Base-by-base conservation (phyloP, 805 yeast species). In the Ogataea neopini region DNA sequence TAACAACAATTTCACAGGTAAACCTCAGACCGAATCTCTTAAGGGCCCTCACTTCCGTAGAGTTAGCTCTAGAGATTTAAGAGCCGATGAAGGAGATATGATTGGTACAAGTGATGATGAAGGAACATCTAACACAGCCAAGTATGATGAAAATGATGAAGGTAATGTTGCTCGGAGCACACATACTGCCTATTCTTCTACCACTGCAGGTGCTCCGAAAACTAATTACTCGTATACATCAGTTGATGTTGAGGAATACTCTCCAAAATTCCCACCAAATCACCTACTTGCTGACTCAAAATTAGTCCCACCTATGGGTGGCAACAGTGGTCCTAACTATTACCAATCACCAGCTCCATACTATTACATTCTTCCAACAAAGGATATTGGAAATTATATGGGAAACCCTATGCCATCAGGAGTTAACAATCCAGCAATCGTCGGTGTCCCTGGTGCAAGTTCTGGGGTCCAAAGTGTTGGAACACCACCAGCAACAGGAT, bases 171-270 rank as follows among this genome's bases (percentile, higher is more conserved):
- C 53, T 17, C 62, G 61, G 18, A 61, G 60, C 37, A 51, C 56
- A 5, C 50, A 49, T 20, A 62, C 67, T 2, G 55, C 57, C 1
- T 58, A 53, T 46, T 65, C 69, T 10, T 50, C 57, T 2, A 56
- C 52, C 20, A 51, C 58, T 10, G 57, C 51, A 22, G 59, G 60
- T 5, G 60, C 58, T n/a, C 61, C 64, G 14, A 63, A 56, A 50
- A 58, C 66, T 6, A 56, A 52, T 10, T 61, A 64, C 34, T 60
- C 67, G 6, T 56, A 55, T 40, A 57, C 62, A 9, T 61, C 68
- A 5, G 52, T 53, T 20, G 68, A 62, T 45, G 59, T 54, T 19
- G 59, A 49, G 11, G 66, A 61, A 33, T 45, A 39, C 34, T 53
- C 55, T 8, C 52, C 58, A 22, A 44, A 48, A 11, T 50, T 45